Evolutionary conservation across 305 asterid genomes (phyloP), one percentile per base, ranked within the genome.

Genomic region (Plantago coronopus): DNA sequence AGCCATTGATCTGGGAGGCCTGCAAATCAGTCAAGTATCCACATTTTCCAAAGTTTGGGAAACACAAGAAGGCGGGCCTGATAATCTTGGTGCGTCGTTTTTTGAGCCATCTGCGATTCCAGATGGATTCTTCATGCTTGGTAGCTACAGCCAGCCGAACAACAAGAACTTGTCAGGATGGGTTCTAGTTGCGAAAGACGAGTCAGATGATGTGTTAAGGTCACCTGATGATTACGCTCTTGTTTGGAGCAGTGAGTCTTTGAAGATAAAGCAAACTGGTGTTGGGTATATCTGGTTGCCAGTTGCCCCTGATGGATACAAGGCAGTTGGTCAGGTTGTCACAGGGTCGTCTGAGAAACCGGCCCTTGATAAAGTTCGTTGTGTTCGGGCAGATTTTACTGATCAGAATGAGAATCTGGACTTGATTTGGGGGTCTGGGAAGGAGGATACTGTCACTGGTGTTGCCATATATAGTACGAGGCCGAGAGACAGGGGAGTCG

Each of bases 241-340:
- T 17, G 81, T 87, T 48, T 84, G 95, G 95, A 81, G 80, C 16
- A 85, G 93, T n/a, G 84, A 78, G 58, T 63, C 76, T 57, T 20
- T 65, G 65, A 73, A 75, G 10, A 79, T 79, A 14, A 73, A 74
- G 23, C 93, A 85, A 49, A 89, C 82, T 17, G 78, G 85, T 6
- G 66, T 58, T 9, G 89, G 75, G 50, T 87, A 87, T 60, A 60
- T 87, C 23, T 91, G 97, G 97, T 62, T 78, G 20, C 97, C 96
- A 5, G 62, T 55, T 0, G 81, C 96, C 1, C 85, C 94, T 0
- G 78, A 79, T 22, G 94, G 95, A 3, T 91, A 83, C 27, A 79
- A 64, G 63, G 79, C 89, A 8, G 43, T 87, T 3, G 97, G 96
- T 22, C 76, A 65, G 25, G 69, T 85, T 0, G 69, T 85, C 72